Evolutionary conservation across 805 yeast genomes (phyloP).

Genomic region (Metschnikowia amazonensis): DNA sequence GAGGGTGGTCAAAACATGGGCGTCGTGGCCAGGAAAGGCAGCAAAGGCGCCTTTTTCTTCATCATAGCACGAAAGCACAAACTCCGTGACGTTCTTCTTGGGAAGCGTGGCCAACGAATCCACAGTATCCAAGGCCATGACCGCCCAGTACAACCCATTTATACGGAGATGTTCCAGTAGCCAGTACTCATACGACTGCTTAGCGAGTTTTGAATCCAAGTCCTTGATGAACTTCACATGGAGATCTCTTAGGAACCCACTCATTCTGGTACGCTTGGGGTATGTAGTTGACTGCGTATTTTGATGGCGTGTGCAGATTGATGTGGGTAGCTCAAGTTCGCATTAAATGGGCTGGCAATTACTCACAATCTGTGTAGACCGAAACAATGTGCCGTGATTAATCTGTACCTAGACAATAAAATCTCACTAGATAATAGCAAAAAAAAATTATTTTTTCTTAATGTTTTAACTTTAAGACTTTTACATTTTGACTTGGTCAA

Average conservation of each 20-base stretch:
- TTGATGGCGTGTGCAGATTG: background rate
- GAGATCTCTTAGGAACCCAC: constrained; percentile 9
- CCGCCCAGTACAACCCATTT: constrained; percentile 95
- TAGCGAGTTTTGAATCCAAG: constrained; percentile 31
- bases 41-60: constrained; percentile 73
- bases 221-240: constrained; percentile 36
- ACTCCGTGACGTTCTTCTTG: constrained; percentile 59
- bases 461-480: too few relatives aligned
- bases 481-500: too few relatives aligned
- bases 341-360: too few relatives aligned
- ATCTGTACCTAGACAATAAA: too few relatives aligned
- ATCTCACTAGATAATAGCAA: too few relatives aligned
- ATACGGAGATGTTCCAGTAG: constrained; percentile 82
- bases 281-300: background rate
- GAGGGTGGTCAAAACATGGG: constrained; percentile 78
- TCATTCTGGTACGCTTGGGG: background rate
- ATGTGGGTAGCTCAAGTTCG: too few relatives aligned
- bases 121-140: constrained; percentile 67
- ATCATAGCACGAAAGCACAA: constrained; percentile 65
- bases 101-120: constrained; percentile 52
- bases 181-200: constrained; percentile 74
- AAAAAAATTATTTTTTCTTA: too few relatives aligned
- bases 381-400: too few relatives aligned
- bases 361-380: too few relatives aligned
- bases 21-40: constrained; percentile 84